A percentile compares a stretch with the other conserved stretches of the same genome.
phyloP scores from a whole-genome alignment of 306 rosid species.

The Cicer bijugum region DNA sequence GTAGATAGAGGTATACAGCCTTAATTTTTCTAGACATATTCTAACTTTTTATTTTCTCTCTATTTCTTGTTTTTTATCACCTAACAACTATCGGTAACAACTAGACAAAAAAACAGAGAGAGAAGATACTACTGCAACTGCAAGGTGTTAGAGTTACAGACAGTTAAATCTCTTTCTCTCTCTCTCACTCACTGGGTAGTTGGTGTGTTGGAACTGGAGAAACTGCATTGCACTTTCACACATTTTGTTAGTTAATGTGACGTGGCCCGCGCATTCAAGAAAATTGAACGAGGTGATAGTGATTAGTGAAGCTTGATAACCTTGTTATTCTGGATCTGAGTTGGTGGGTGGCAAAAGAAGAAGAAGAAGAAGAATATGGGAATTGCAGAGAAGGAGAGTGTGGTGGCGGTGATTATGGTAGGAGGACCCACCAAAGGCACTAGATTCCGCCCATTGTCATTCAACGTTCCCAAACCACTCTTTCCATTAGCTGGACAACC shows the following conservation, averaged over 20 bases:
- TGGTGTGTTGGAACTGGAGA: slow-evolving; percentile 12
- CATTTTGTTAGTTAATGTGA: slow-evolving; percentile 21
- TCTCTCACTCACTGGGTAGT: background rate
- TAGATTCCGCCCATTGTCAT: slow-evolving; percentile 90
- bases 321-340: slow-evolving; percentile 27
- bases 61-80: no score
- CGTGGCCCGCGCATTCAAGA: background rate
- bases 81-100: no score
- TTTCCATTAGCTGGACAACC: slow-evolving; percentile 98
- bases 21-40: no score
- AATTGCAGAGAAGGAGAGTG: slow-evolving; percentile 70
- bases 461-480: slow-evolving; percentile 92
- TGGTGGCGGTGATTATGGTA: slow-evolving; percentile 95
- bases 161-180: background rate
- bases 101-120: background rate
- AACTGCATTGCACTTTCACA: slow-evolving; percentile 39
- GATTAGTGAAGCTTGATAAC: background rate
- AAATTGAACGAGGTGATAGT: background rate
- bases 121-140: background rate
- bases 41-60: no score
- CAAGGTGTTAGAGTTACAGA: background rate
- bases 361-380: slow-evolving; percentile 50
- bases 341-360: background rate
- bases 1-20: no score
- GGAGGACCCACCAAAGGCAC: slow-evolving; percentile 99